These are phyloP conservation scores for Pichia cephalocereana DNA, from an alignment of 805 yeast genomes.

Conservation along the genomic window DNA sequence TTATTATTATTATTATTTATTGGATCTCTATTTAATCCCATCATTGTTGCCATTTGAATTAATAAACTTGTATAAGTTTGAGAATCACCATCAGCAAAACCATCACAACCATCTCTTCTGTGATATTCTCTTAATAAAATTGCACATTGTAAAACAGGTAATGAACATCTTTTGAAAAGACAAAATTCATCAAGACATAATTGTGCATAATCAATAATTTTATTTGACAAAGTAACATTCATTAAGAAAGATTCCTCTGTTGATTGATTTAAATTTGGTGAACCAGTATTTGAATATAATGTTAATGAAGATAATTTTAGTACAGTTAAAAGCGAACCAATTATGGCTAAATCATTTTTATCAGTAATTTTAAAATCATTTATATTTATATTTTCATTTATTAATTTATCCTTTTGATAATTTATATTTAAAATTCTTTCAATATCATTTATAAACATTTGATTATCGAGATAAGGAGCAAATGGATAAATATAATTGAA, in stretches of 20 bases:
- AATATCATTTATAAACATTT: conserved; percentile 24
- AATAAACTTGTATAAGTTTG: conserved; percentile 47
- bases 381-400: conserved; percentile 26
- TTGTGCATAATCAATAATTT: conserved; percentile 37
- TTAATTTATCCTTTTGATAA: conserved; percentile 1
- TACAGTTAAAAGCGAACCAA: conserved; percentile 37
- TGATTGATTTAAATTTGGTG: neutral
- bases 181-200: conserved; percentile 48
- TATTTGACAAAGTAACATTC: conserved; percentile 14
- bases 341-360: conserved; percentile 37
- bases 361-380: conserved; percentile 27
- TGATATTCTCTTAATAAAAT: conserved; percentile 41
- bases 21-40: conserved; percentile 36
- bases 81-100: conserved; percentile 48
- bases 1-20: neutral
- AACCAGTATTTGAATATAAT: neutral
- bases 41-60: conserved; percentile 55
- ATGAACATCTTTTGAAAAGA: conserved; percentile 35
- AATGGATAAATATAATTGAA: conserved; percentile 39
- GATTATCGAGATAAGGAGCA: conserved; percentile 36
- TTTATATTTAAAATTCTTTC: conserved; percentile 28
- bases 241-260: conserved; percentile 22
- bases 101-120: conserved; percentile 40
- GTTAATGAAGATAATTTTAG: conserved; percentile 31
- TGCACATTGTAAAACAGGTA: conserved; percentile 46